Evolutionary conservation across 345 rosid genomes (phyloP).

Genomic region (Eucalyptus albens): DNA sequence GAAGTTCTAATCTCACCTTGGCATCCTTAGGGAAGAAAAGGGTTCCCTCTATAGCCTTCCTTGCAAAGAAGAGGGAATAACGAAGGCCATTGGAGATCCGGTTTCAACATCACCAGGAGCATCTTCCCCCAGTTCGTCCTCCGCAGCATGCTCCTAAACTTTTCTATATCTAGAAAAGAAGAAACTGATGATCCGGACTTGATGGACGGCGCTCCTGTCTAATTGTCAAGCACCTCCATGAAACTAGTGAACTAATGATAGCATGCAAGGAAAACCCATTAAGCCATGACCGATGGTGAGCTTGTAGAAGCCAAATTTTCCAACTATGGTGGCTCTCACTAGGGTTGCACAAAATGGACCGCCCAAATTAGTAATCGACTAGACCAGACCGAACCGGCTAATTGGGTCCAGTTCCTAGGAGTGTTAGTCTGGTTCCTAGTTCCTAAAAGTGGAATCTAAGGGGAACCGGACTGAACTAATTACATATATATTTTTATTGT

Average conservation of each 20-base stretch:
- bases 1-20: neutral
- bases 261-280: neutral
- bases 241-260: neutral
- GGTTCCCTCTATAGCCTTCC: neutral
- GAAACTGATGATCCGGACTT: neutral
- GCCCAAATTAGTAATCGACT: too few species aligned
- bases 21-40: neutral
- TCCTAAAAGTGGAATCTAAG: too few species aligned
- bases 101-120: neutral
- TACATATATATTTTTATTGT: too few species aligned
- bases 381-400: too few species aligned
- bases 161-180: neutral
- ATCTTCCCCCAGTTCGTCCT: neutral
- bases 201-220: neutral
- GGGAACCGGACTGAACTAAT: too few species aligned
- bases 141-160: neutral
- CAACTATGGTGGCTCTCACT: neutral
- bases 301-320: neutral
- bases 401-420: too few species aligned
- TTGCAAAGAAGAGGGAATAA: neutral
- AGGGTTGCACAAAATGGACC: neutral
- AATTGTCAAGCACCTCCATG: neutral
- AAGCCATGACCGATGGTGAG: neutral
- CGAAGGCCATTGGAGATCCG: neutral
- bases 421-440: fast-evolving